Evolutionary conservation across 208 protist genomes (phyloP), one percentile per base, ranked within the genome.

Genomic region (Acanthamoeba lugdunensis): DNA sequence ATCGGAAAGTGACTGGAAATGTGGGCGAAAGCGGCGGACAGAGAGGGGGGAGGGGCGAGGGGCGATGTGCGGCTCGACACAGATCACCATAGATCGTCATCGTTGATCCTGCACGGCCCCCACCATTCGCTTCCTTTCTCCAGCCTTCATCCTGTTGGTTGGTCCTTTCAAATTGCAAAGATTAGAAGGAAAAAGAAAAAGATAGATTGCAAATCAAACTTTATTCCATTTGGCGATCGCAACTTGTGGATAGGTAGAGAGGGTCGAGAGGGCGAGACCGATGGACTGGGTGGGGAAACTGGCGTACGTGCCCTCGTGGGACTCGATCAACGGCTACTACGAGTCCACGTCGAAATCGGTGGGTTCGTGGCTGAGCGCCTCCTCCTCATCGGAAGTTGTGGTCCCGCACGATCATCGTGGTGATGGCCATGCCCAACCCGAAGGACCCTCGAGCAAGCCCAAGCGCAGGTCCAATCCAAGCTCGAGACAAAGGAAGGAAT

Each of bases 241-340:
- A 7, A 65, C 25, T 28, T 8, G 14, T 77, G 8, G 69, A 77
- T 0, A 73, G n/a, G n/a, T n/a, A n/a, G n/a, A n/a, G n/a, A n/a
- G n/a, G n/a, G n/a, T n/a, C 14, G 28, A 41, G 25, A 67, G 2
- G 2, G 23, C 8, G 16, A 30, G 65, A 11, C 23, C 9, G 69
- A 77, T 77, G 69, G 69, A 77, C 8, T 77, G 69, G 69, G 69
- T 77, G 33, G 69, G 69, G 4, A 77, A 77, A 11, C 30, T 77
- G 69, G 69, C 69, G 2, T 45, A 77, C 33, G 69, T 77, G 30
- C 69, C 69, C 30, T 45, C 69, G 11, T 77, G 69, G 69, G 69
- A 77, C 33, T 48, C 69, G 14, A 77, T 77, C 25, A 77, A 77
- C 18, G 69, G 33, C n/a, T 77, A 77, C 33, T 77, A 77, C 33